Evolutionary conservation across 2,329 filamentous ascomycete genomes (phyloP).

Genomic region (Beauveria bassiana): DNA sequence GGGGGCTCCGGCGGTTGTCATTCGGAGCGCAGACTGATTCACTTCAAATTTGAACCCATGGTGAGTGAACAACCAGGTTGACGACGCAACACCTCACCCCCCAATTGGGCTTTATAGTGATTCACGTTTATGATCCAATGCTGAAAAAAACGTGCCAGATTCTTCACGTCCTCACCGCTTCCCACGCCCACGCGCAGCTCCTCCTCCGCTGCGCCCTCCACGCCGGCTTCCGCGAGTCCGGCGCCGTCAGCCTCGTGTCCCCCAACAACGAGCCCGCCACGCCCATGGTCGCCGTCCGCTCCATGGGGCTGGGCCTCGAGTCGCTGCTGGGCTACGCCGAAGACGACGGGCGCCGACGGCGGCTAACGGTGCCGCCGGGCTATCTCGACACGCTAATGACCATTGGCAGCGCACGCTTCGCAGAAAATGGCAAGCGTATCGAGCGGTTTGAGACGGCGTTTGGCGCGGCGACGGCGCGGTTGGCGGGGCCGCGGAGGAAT

Average conservation of each 20-base stretch:
- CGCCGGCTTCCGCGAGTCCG: conserved; percentile 85
- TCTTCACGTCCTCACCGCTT: conserved; percentile 76
- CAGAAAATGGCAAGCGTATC: conserved; percentile 60
- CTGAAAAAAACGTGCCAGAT: conserved; percentile 49
- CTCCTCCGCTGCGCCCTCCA: conserved; percentile 68
- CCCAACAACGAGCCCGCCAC: conserved; percentile 28
- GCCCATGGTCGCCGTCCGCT: conserved; percentile 79
- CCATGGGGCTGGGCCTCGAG: conserved; percentile 74
- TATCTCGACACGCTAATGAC: conserved; percentile 61
- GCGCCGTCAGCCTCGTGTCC: conserved; percentile 59
- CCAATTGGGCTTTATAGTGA: no score
- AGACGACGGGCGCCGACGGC: conserved; percentile 28
- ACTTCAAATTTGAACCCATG: conserved; percentile 94
- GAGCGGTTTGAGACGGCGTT: conserved; percentile 53
- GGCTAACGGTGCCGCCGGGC: conserved; percentile 49
- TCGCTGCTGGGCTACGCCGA: conserved; percentile 60
- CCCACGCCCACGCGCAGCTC: conserved; percentile 63
- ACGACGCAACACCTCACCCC: neutral
- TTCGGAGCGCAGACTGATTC: conserved; percentile 47
- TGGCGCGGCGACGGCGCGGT: conserved; percentile 22
- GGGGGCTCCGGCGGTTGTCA: conserved; percentile 15
- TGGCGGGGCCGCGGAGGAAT: conserved; percentile 19
- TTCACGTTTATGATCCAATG: no score
- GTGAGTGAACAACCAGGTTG: conserved; percentile 40
- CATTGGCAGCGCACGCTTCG: conserved; percentile 69